Percentiles rank a stretch among this genome's conserved stretches.
Conservation (phyloP, 1,284 basidiomycete species). For the Cryptococcus sp. region DNA sequence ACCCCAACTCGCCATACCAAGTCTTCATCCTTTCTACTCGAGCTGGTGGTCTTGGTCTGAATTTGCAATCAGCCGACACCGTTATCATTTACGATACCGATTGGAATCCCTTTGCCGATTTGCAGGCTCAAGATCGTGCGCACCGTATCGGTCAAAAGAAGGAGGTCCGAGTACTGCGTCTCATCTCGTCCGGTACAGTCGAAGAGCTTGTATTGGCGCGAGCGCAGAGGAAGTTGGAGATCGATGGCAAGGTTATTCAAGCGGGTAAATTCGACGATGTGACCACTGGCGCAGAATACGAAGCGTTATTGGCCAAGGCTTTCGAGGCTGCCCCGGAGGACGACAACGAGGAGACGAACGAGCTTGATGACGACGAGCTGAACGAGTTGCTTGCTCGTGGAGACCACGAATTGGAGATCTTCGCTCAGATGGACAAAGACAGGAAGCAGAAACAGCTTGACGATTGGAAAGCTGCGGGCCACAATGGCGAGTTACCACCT, state of each 20-base stretch:
- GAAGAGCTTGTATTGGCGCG: slow-evolving; percentile 96
- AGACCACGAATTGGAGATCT: slow-evolving; percentile 76
- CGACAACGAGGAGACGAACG: slow-evolving; percentile 87
- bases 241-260: slow-evolving; percentile 99
- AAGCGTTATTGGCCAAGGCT: slow-evolving; percentile 78
- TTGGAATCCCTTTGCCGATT: slow-evolving; percentile 96
- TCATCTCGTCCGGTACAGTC: slow-evolving; percentile 97
- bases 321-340: slow-evolving; percentile 66
- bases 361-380: slow-evolving; percentile 96
- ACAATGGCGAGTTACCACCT: slow-evolving; percentile 75
- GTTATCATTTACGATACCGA: slow-evolving; percentile 81
- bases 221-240: slow-evolving; percentile 95
- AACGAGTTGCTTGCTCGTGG: slow-evolving; percentile 89
- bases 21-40: slow-evolving; percentile 96
- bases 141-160: slow-evolving; percentile 99
- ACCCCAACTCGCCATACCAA: slow-evolving; percentile 82
- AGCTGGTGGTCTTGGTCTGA: slow-evolving; percentile 96
- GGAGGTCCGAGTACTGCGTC: slow-evolving; percentile 91
- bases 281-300: slow-evolving; percentile 96
- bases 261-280: slow-evolving; percentile 99
- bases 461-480: slow-evolving; percentile 72
- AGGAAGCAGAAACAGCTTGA: slow-evolving; percentile 71
- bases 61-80: slow-evolving; percentile 97
- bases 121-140: slow-evolving; percentile 76
- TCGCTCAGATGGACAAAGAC: slow-evolving; percentile 81